A percentile compares a stretch with the other conserved stretches of the same genome.
phyloP scores from a whole-genome alignment of 2,329 filamentous ascomycete species.

The Chaetomium olivaceum region DNA sequence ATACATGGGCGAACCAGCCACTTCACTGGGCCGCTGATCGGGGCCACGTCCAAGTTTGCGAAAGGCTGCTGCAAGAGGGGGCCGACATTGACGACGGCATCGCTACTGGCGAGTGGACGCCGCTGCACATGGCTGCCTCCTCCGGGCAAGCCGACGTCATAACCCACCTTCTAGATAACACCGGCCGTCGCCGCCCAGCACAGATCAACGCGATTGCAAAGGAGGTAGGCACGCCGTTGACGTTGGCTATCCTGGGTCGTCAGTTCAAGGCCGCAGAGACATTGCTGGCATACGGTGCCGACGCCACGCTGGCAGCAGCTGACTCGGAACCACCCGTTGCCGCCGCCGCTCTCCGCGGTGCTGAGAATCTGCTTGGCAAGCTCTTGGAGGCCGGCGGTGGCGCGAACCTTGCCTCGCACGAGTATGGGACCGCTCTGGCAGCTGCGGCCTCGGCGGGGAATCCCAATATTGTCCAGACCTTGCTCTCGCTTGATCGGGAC shows the following conservation, averaged over 20 bases:
- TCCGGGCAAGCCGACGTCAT: conserved; percentile 4
- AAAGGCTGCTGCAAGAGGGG: background rate
- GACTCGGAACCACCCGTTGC: background rate
- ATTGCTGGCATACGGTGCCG: background rate
- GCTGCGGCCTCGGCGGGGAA: background rate
- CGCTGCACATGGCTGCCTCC: conserved; percentile 2
- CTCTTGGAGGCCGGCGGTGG: background rate
- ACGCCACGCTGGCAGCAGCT: background rate
- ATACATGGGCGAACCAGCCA: conserved; percentile 1
- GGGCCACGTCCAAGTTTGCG: background rate
- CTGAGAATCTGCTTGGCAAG: background rate
- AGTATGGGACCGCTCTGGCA: background rate
- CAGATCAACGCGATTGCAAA: background rate
- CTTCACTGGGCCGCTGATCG: conserved; percentile 2
- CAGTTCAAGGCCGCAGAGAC: background rate
- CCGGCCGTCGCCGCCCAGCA: background rate
- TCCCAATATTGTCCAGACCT: background rate
- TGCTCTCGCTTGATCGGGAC: background rate
- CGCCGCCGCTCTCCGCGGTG: background rate
- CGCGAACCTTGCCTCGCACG: conserved; percentile 1
- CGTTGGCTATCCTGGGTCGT: background rate
- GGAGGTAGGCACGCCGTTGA: background rate
- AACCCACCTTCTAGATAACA: background rate
- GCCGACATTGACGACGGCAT: background rate
- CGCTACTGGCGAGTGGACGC: background rate